These are phyloP conservation scores for Rhinocladiella mackenziei DNA, from an alignment of 2,329 filamentous ascomycete genomes.

Conservation along the genomic window DNA sequence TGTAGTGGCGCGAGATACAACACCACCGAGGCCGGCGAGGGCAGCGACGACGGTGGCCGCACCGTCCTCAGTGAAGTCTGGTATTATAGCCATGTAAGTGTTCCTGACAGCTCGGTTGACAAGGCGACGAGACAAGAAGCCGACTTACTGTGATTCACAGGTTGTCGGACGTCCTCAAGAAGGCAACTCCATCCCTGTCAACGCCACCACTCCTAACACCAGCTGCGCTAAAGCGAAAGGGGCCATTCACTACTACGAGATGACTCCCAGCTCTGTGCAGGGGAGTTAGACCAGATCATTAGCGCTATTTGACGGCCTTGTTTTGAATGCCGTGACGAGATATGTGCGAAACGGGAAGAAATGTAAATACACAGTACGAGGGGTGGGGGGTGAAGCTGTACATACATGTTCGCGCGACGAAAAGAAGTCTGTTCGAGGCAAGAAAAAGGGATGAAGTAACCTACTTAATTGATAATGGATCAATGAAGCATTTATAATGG, in stretches of 20 bases:
- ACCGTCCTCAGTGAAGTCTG: conserved; percentile 61
- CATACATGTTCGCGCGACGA: neutral
- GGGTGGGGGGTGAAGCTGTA: too few relatives aligned
- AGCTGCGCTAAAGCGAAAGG: conserved; percentile 28
- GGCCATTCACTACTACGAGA: conserved; percentile 28
- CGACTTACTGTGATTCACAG: conserved; percentile 4
- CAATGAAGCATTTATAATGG: too few relatives aligned
- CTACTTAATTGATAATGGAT: too few relatives aligned
- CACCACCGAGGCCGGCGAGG: conserved; percentile 54
- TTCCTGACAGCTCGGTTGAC: neutral
- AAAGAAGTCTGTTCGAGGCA: too few relatives aligned
- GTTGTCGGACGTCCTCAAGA: conserved; percentile 53
- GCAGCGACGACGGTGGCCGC: conserved; percentile 52
- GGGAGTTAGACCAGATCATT: conserved; percentile 3
- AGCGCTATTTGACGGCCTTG: neutral
- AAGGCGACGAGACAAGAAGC: neutral
- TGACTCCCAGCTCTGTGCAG: conserved; percentile 21
- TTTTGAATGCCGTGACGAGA: neutral
- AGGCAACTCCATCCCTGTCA: conserved; percentile 42
- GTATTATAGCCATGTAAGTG: conserved; percentile 59
- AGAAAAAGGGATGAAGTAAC: too few relatives aligned
- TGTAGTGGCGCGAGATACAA: conserved; percentile 61
- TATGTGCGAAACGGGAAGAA: neutral
- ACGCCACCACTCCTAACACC: conserved; percentile 26
- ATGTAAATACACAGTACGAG: neutral